These are phyloP conservation scores for Scleromitrula shiraiana DNA, from an alignment of 2,329 filamentous ascomycete species.

Conservation along the genomic window DNA sequence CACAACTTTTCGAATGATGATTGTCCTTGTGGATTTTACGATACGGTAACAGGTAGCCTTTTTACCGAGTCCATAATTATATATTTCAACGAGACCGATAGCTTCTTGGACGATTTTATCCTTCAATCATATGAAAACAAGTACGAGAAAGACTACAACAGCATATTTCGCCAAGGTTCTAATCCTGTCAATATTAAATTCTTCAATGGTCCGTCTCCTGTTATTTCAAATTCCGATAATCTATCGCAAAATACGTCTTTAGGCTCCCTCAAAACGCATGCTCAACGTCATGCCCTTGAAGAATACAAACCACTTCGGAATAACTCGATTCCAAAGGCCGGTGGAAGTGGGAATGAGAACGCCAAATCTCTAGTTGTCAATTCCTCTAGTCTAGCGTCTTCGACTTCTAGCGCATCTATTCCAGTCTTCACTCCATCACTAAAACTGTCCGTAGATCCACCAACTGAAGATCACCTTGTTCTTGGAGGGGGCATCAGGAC, in stretches of 20 bases:
- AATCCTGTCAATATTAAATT: conserved; percentile 32
- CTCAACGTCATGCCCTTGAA: no score
- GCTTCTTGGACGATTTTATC: conserved; percentile 30
- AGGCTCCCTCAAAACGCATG: no score
- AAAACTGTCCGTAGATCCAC: conserved; percentile 8
- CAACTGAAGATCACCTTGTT: conserved; percentile 27
- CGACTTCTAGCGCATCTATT: not conserved
- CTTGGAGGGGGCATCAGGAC: conserved; percentile 36
- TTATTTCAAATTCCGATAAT: not conserved
- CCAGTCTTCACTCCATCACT: conserved; percentile 1
- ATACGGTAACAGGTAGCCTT: conserved; percentile 31
- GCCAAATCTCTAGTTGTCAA: no score
- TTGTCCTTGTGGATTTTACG: conserved; percentile 40
- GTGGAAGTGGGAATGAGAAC: no score
- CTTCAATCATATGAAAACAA: conserved; percentile 35
- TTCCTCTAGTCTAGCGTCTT: no score
- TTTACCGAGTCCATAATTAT: conserved; percentile 41
- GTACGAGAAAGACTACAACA: conserved; percentile 40
- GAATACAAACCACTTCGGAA: not conserved
- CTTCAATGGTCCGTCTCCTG: conserved; percentile 19
- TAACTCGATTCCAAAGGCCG: not conserved
- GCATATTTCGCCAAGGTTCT: conserved; percentile 37
- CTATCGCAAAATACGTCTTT: not conserved
- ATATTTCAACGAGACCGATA: conserved; percentile 42
- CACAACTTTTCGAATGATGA: conserved; percentile 16